Evolutionary conservation across 331 rosid genomes (phyloP).

Genomic region (Telfairia occidentalis): DNA sequence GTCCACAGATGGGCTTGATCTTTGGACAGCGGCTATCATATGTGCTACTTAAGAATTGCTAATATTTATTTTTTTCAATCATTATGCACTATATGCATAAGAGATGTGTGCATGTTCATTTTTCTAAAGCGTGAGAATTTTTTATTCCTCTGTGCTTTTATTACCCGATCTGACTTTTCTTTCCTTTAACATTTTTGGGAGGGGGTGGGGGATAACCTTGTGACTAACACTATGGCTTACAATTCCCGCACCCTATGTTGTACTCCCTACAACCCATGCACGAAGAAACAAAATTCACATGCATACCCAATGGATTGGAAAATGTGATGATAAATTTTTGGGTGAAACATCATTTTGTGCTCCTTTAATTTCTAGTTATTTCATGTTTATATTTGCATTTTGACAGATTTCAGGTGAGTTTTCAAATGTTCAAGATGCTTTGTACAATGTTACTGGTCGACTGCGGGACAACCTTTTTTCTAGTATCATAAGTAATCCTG

Average conservation of each 20-base stretch:
- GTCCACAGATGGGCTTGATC: neutral
- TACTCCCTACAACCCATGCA: neutral
- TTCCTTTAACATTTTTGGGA: neutral
- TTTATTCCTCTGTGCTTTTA: neutral
- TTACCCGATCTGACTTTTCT: neutral
- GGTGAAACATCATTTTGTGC: neutral
- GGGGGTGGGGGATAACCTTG: neutral
- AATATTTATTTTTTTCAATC: neutral
- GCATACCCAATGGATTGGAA: neutral
- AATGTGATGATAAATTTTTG: neutral
- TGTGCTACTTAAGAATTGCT: neutral
- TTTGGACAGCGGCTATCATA: neutral
- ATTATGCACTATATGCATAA: neutral
- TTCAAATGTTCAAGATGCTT: conserved; percentile 88
- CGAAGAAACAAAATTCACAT: neutral
- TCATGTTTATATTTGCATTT: neutral
- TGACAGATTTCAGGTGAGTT: conserved; percentile 80
- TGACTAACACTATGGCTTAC: neutral
- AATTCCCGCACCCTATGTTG: neutral
- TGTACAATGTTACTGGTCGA: conserved; percentile 83
- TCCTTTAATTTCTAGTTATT: neutral
- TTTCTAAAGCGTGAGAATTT: neutral
- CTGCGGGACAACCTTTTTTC: conserved; percentile 71
- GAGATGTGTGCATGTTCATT: neutral
- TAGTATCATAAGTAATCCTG: conserved; percentile 36